These are phyloP conservation scores for Perkinsus chesapeaki DNA, from an alignment of 169 alveolate species.

Conservation along the genomic window DNA sequence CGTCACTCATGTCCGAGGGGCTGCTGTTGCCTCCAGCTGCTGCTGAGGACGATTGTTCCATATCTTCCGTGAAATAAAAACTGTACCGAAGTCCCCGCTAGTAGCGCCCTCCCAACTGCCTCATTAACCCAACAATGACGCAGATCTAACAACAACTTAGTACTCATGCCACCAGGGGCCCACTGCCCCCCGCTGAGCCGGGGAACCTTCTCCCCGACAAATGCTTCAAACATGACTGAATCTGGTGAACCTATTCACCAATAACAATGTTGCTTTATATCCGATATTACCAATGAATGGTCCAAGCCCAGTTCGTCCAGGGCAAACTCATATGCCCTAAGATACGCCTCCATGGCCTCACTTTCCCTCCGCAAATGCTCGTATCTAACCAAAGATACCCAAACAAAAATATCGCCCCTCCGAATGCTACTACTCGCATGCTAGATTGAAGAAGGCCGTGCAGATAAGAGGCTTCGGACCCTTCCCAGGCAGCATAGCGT, in stretches of 20 bases:
- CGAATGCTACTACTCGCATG: background rate
- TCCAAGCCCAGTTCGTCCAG: background rate
- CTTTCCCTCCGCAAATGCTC: background rate
- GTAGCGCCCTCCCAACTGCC: background rate
- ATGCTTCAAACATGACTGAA: background rate
- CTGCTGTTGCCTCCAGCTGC: background rate
- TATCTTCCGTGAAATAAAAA: background rate
- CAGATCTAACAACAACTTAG: background rate
- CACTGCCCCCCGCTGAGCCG: background rate
- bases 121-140: background rate
- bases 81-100: no score
- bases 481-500: background rate
- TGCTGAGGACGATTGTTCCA: background rate
- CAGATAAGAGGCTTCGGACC: background rate
- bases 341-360: background rate
- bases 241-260: background rate
- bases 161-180: background rate
- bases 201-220: background rate
- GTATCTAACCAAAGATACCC: background rate
- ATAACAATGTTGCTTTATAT: background rate
- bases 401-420: background rate
- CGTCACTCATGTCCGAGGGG: background rate
- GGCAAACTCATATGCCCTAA: background rate
- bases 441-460: background rate
- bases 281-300: background rate